Base-by-base conservation (phyloP, 768 basidiomycete genomes). In the Calvatia gigantea region DNA sequence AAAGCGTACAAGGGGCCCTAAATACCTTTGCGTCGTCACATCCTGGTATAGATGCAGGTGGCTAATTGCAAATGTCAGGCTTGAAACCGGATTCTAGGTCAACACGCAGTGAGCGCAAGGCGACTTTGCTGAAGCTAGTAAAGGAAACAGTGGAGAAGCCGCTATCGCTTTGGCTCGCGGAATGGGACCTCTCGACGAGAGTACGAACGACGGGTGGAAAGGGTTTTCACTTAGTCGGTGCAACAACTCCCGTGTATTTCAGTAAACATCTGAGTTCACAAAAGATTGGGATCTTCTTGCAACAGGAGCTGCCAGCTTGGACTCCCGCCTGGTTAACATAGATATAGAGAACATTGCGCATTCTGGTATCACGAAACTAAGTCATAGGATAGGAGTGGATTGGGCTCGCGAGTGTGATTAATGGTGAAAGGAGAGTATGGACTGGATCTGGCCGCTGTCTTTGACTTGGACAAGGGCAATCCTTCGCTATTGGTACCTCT, bases 121-220 rank as follows among this genome's bases (percentile, higher is more conserved):
- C 96, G 71, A 94, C 86, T 79, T 97, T 97, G 60, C 94, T 94
- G 43, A 89, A 84, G 64, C 90, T 89, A 47, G 89, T 90, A 37
- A 92, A 94, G 79, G 98, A 99, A 84, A 99, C 98, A 42, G 96
- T 98, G 46, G 90, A 91, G 77, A 98, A 97, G 45, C 97, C 96
- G 63, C 81, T 82, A 68, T 97, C 91, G 60, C 76, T n/a, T n/a
- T n/a, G n/a, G n/a, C n/a, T 80, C 61, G 70, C 75, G 35, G 85
- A 85, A 32, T 82, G 79, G n/a, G 87, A 82, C 61, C 80, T 81
- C 61, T 87, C 86, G 56, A 78, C 70, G 61, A 95, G 79, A n/a
- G n/a, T n/a, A 66, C 94, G 92, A 69, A 95, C 95, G 70, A 97
- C n/a, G n/a, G n/a, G n/a, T n/a, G 54, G 31, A 38, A 15, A 44